phyloP scores from a whole-genome alignment of 495 filamentous ascomycete genomes.

The Aspergillus asperescens region DNA sequence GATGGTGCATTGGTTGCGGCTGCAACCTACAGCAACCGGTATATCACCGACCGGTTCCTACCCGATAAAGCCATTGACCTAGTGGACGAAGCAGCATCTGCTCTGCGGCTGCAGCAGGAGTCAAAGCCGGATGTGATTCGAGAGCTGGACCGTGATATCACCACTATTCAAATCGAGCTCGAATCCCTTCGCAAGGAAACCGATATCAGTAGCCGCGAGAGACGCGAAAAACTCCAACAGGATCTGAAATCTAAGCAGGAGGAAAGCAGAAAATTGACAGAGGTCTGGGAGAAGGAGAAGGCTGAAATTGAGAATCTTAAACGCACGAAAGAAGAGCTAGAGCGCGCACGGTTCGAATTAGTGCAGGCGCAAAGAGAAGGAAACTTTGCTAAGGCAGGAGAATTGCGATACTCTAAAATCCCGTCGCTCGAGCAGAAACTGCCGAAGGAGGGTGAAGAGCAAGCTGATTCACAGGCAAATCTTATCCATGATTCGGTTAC shows the following conservation, averaged over 20 bases:
- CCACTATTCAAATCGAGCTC: slow-evolving; percentile 95
- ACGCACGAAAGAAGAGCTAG: slow-evolving; percentile 75
- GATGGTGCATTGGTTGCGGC: slow-evolving; percentile 89
- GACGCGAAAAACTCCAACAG: slow-evolving; percentile 76
- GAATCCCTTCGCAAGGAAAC: slow-evolving; percentile 94
- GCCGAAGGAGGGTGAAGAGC: slow-evolving; percentile 62
- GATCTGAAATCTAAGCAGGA: slow-evolving; percentile 69
- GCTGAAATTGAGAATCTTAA: slow-evolving; percentile 80
- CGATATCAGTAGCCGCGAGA: slow-evolving; percentile 79
- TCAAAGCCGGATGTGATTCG: slow-evolving; percentile 93
- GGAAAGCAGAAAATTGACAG: slow-evolving; percentile 59
- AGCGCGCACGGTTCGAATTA: slow-evolving; percentile 76
- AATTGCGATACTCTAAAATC: slow-evolving; percentile 81
- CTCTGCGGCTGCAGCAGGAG: slow-evolving; percentile 87
- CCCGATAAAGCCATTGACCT: slow-evolving; percentile 97
- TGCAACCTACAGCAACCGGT: slow-evolving; percentile 87
- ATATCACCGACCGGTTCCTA: slow-evolving; percentile 92
- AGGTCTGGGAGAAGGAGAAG: slow-evolving; percentile 87
- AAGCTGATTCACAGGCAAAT: slow-evolving; percentile 42
- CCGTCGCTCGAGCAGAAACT: slow-evolving; percentile 72
- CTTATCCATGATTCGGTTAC: slow-evolving; percentile 91
- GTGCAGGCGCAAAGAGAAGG: slow-evolving; percentile 84
- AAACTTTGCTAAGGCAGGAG: slow-evolving; percentile 84
- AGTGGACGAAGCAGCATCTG: slow-evolving; percentile 92
- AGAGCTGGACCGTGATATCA: slow-evolving; percentile 84